A percentile compares a stretch with the other conserved stretches of the same genome.
These are phyloP conservation scores for Phaeomoniella chlamydospora DNA, from an alignment of 2,329 filamentous ascomycete genomes.

Conservation along the genomic window DNA sequence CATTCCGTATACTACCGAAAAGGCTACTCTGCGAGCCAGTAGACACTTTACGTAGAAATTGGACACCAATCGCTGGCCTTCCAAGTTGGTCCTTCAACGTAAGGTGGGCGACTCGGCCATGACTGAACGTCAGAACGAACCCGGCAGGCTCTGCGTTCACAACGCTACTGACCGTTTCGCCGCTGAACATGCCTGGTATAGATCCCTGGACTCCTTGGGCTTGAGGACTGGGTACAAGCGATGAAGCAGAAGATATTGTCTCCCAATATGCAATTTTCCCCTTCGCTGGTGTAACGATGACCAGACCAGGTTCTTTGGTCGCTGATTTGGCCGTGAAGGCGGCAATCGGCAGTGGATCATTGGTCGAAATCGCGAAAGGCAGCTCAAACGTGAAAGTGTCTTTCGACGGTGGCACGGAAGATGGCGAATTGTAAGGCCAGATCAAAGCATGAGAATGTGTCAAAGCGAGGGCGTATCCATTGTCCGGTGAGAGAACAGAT, in stretches of 20 bases:
- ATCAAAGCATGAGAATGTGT: slow-evolving; percentile 72
- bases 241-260: slow-evolving; percentile 77
- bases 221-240: slow-evolving; percentile 68
- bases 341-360: slow-evolving; percentile 66
- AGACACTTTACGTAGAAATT: slow-evolving; percentile 54
- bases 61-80: slow-evolving; percentile 62
- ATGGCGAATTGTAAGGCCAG: slow-evolving; percentile 62
- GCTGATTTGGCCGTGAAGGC: slow-evolving; percentile 68
- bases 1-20: slow-evolving; percentile 67
- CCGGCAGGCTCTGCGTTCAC: slow-evolving; percentile 76
- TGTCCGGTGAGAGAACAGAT: slow-evolving; percentile 49
- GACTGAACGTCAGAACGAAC: slow-evolving; percentile 73
- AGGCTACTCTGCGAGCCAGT: slow-evolving; percentile 47
- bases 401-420: slow-evolving; percentile 46
- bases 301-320: slow-evolving; percentile 67
- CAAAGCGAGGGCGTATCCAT: slow-evolving; percentile 64
- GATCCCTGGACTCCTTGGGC: slow-evolving; percentile 63
- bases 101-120: slow-evolving; percentile 73
- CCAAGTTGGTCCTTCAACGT: slow-evolving; percentile 77
- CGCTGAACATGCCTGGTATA: slow-evolving; percentile 60
- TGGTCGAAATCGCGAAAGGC: slow-evolving; percentile 49
- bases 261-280: slow-evolving; percentile 93
- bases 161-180: slow-evolving; percentile 64
- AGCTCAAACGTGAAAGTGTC: slow-evolving; percentile 71
- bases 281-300: slow-evolving; percentile 69